Conservation (phyloP, 2,329 filamentous ascomycete genomes). For the Ophiocordyceps camponoti-saundersi region DNA sequence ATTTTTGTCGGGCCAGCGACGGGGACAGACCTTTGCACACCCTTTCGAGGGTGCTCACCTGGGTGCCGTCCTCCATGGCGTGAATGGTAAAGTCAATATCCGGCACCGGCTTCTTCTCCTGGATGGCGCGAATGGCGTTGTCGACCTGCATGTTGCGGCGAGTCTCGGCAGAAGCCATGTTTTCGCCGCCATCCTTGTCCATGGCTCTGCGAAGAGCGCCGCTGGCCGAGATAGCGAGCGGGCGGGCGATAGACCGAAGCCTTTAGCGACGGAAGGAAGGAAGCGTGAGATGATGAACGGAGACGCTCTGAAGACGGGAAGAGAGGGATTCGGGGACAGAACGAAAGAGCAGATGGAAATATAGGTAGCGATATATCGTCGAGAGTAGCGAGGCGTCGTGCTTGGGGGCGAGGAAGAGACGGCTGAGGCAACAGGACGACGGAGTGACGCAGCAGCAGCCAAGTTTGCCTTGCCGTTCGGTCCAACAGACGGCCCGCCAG, state of each 20-base stretch:
- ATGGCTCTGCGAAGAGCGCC: conserved; percentile 16
- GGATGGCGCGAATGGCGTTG: conserved; percentile 81
- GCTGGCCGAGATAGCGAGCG: not conserved
- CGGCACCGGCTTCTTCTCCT: conserved; percentile 85
- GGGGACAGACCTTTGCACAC: conserved; percentile 84
- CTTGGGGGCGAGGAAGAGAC: not conserved
- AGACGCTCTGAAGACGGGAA: not conserved
- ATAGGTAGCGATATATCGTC: too few species aligned
- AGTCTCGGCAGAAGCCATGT: conserved; percentile 19
- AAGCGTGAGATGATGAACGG: not conserved
- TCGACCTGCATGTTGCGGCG: conserved; percentile 52
- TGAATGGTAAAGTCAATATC: conserved; percentile 99
- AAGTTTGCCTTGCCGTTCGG: not conserved
- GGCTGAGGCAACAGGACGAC: not conserved
- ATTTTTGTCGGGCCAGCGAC: not conserved
- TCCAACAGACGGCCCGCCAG: not conserved
- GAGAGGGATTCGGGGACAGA: not conserved
- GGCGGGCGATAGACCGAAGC: not conserved
- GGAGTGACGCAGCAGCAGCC: not conserved
- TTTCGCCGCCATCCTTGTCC: conserved; percentile 25
- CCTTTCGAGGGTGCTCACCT: conserved; percentile 88
- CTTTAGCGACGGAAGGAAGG: not conserved
- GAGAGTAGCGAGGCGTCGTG: not conserved
- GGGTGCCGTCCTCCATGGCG: conserved; percentile 91
- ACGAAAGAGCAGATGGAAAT: too few species aligned